A percentile compares a stretch with the other conserved stretches of the same genome.
These are phyloP conservation scores for Blastomyces percursus DNA, from an alignment of 2,329 filamentous ascomycete species.

Conservation along the genomic window DNA sequence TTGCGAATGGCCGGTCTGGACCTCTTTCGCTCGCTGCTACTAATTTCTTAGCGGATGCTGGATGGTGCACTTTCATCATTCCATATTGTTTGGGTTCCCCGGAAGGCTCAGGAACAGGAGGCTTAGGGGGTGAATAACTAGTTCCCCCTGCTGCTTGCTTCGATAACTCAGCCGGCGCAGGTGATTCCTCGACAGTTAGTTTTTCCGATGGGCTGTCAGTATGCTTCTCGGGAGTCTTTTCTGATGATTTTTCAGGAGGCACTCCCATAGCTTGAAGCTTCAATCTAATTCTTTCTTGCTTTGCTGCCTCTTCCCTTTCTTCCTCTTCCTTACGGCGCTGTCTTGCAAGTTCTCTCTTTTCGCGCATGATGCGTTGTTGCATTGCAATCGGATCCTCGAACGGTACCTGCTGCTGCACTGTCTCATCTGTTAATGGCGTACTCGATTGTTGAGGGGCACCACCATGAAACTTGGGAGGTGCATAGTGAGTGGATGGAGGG, in stretches of 20 bases:
- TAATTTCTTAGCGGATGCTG: slow-evolving; percentile 42
- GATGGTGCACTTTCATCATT: slow-evolving; percentile 51
- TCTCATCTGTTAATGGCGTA: slow-evolving; percentile 11
- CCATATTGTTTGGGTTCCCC: slow-evolving; percentile 50
- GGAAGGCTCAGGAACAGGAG: slow-evolving; percentile 46
- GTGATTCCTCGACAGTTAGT: slow-evolving; percentile 10
- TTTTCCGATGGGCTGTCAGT: slow-evolving; percentile 1
- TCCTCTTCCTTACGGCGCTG: slow-evolving; percentile 45
- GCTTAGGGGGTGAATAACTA: slow-evolving; percentile 46
- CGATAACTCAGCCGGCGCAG: slow-evolving; percentile 10
- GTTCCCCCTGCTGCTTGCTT: slow-evolving; percentile 20
- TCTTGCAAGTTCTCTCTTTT: slow-evolving; percentile 47
- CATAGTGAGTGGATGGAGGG: slow-evolving; percentile 22
- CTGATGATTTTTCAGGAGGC: slow-evolving; percentile 22
- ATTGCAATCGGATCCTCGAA: slow-evolving; percentile 38
- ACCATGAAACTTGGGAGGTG: slow-evolving; percentile 15
- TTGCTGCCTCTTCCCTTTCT: slow-evolving; percentile 46
- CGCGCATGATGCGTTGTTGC: slow-evolving; percentile 51
- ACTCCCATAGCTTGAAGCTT: slow-evolving; percentile 46
- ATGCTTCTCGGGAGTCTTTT: slow-evolving; percentile 18
- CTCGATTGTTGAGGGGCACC: slow-evolving; percentile 14
- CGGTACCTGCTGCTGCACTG: slow-evolving; percentile 14
- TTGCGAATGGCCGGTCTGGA: slow-evolving; percentile 23
- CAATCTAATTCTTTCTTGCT: slow-evolving; percentile 46
- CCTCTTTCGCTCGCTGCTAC: slow-evolving; percentile 27